Percentiles rank a stretch among this genome's conserved stretches.
Conservation (phyloP, 2,329 filamentous ascomycete genomes). For the Calonectria naviculata region DNA sequence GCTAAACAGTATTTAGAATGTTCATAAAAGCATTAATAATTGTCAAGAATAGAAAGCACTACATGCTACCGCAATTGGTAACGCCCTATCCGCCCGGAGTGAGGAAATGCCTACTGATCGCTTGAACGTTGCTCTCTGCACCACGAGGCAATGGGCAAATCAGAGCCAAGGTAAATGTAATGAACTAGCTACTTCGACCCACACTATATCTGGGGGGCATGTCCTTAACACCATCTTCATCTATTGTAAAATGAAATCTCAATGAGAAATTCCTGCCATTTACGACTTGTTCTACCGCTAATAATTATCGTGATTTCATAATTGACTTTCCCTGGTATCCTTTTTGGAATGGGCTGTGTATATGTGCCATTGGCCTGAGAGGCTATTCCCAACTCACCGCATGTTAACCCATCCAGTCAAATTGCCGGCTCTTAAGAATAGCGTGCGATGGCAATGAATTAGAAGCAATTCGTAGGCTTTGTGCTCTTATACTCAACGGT, state of each 20-base stretch:
- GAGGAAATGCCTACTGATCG: not conserved
- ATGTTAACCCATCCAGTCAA: no score
- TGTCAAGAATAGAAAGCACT: no score
- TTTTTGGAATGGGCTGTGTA: no score
- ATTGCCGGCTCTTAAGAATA: not conserved
- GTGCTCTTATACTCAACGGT: not conserved
- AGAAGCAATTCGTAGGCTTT: not conserved
- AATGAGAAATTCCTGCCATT: not conserved
- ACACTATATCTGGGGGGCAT: not conserved
- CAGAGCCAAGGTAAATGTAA: conserved; percentile 26
- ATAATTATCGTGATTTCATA: no score
- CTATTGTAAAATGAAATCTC: not conserved
- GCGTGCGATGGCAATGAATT: not conserved
- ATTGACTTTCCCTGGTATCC: no score
- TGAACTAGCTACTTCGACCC: not conserved
- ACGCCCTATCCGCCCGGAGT: not conserved
- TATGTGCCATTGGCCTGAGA: no score
- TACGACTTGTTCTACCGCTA: not conserved
- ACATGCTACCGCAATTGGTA: not conserved
- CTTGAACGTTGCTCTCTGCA: not conserved
- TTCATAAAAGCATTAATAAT: no score
- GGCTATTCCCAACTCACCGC: no score
- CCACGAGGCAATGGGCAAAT: conserved; percentile 13
- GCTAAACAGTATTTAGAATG: not conserved
- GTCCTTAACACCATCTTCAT: not conserved